Conservation (phyloP, 306 rosid species). For the Boehmeria nivea region DNA sequence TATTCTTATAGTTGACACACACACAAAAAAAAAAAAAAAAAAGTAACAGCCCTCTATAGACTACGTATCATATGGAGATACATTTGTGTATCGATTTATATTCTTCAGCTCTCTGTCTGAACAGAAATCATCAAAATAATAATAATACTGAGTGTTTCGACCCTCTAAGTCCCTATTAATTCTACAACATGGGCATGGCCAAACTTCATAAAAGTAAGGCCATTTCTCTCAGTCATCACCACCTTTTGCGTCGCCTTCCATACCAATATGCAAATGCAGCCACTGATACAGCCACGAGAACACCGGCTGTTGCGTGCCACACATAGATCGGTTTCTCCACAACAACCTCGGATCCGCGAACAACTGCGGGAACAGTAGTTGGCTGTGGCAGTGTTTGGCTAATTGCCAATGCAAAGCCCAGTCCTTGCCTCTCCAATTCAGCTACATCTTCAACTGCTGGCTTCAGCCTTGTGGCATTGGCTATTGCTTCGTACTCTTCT, state of each 20-base stretch:
- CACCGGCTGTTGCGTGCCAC: slow-evolving; percentile 88
- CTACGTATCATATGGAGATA: too few relatives aligned
- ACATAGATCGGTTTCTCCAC: slow-evolving; percentile 60
- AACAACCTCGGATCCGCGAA: slow-evolving; percentile 32
- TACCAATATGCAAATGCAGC: slow-evolving; percentile 83
- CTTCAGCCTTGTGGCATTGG: slow-evolving; percentile 62
- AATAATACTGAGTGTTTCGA: slow-evolving; percentile 4
- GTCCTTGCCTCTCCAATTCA: slow-evolving; percentile 79
- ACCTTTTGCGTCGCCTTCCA: slow-evolving; percentile 79
- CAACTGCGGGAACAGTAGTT: slow-evolving; percentile 14
- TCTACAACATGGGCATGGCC: slow-evolving; percentile 27
- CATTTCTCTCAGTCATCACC: too few relatives aligned
- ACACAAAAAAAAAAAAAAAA: too few relatives aligned
- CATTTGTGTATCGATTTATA: not conserved
- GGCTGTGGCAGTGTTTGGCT: slow-evolving; percentile 41
- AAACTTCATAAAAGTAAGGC: slow-evolving; percentile 2
- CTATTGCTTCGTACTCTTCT: slow-evolving; percentile 66
- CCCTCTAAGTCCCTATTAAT: slow-evolving; percentile 31
- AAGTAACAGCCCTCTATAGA: too few relatives aligned
- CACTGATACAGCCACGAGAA: slow-evolving; percentile 70
- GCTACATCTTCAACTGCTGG: slow-evolving; percentile 66
- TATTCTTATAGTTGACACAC: too few relatives aligned
- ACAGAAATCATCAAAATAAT: not conserved
- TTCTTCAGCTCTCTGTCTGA: slow-evolving; percentile 1
- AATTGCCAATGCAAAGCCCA: slow-evolving; percentile 56